These are phyloP conservation scores for Byssochlamys sp. DNA, from an alignment of 2,329 filamentous ascomycete species.

Conservation along the genomic window DNA sequence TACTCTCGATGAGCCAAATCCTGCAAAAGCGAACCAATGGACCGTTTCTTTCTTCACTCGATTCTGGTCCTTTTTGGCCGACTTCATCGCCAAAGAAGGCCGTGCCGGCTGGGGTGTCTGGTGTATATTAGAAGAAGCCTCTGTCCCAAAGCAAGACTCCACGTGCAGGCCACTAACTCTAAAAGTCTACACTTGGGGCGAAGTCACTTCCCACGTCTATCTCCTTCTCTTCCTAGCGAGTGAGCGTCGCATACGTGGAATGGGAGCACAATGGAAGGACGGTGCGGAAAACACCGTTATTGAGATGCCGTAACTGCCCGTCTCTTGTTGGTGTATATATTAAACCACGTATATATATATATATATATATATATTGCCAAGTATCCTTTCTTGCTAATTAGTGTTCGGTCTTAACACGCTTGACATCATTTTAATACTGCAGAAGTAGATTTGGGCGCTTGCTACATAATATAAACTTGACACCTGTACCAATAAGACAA, in stretches of 20 bases:
- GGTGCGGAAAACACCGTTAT: constrained; percentile 49
- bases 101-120: constrained; percentile 39
- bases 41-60: constrained; percentile 21
- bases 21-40: constrained; percentile 18
- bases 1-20: constrained; percentile 1
- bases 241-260: constrained; percentile 49
- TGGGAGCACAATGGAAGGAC: constrained; percentile 58
- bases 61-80: constrained; percentile 34
- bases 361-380: no score
- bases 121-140: constrained; percentile 24
- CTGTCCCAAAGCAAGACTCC: not conserved
- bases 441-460: no score
- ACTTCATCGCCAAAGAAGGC: constrained; percentile 28
- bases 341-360: not conserved
- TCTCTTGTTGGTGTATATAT: constrained; percentile 1
- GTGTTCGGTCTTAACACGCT: no score
- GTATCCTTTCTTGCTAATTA: no score
- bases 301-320: constrained; percentile 35
- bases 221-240: constrained; percentile 65
- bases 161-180: constrained; percentile 34
- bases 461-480: no score
- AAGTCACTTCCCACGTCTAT: constrained; percentile 62
- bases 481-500: no score
- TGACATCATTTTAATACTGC: no score
- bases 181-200: constrained; percentile 69